Evolutionary conservation across 176 grass and related monocot species (phyloP).

Genomic region (Luzula sylvatica): DNA sequence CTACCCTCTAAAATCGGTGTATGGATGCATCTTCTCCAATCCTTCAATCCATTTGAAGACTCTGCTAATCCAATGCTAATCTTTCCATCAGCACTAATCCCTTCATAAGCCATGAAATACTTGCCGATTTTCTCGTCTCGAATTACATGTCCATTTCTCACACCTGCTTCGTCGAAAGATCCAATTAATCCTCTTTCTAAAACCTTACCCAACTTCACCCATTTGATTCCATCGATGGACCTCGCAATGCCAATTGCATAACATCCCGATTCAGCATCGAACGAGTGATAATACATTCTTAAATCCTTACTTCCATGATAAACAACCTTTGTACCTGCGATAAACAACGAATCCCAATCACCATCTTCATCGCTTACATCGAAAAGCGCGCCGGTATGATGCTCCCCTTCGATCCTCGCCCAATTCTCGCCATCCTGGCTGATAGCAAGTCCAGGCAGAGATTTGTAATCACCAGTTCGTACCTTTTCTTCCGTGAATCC

Average conservation of each 20-base stretch:
- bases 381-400: conserved; percentile 67
- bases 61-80: conserved; percentile 57
- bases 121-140: conserved; percentile 32
- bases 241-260: conserved; percentile 51
- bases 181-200: conserved; percentile 35
- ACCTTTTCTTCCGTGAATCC: conserved; percentile 51
- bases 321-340: conserved; percentile 54
- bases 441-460: conserved; percentile 62
- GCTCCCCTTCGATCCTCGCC: conserved; percentile 80
- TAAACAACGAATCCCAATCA: conserved; percentile 47
- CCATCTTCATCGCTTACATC: conserved; percentile 21
- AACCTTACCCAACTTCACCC: conserved; percentile 53
- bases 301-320: conserved; percentile 57
- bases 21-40: conserved; percentile 54
- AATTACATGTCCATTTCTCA: conserved; percentile 53
- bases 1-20: conserved; percentile 35
- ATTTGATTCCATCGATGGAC: conserved; percentile 65
- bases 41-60: conserved; percentile 49
- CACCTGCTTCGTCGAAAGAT: conserved; percentile 55
- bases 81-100: conserved; percentile 25
- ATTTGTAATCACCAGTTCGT: conserved; percentile 18
- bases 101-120: conserved; percentile 81
- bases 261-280: conserved; percentile 39
- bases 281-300: conserved; percentile 91
- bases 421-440: conserved; percentile 82